Evolutionary conservation across 1,139 yeast species (phyloP), one percentile per base, ranked within the genome.

Genomic region (Debaryomyces sp.): DNA sequence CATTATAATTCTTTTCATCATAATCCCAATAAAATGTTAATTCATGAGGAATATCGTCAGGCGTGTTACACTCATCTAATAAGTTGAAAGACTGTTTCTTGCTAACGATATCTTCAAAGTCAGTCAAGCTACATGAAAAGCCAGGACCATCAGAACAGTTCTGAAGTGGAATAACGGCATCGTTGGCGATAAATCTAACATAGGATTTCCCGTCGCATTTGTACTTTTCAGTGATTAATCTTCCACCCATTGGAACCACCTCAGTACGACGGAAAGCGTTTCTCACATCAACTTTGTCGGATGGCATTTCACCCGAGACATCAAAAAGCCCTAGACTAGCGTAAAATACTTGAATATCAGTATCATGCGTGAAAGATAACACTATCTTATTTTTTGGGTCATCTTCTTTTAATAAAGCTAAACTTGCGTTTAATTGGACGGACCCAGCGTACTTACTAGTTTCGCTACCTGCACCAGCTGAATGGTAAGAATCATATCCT

Each of bases 211-310:
- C 68, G 13, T 60, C 63, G 57, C 82, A 78, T 18, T 59, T 59
- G 53, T 77, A 67, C 54, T 78, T 71, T 58, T 82, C 87, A 34
- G 80, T 65, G 30, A 77, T 64, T 21, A 81, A 60, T 47, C 82
- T 70, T 1, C 80, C 81, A 26, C 85, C 85, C 81, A 79, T 80
- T 21, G 87, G 87, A 9, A 75, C 72, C 43, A 80, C 61, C 47
- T 78, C 79, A 3, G 77, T 71, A 41, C 75, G 72, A 46, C 68
- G 73, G 67, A 80, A 81, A 41, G 71, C 67, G 46, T 75, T 66
- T 49, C 69, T 66, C 54, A 76, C 73, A 34, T 68, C 67, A 45
- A 72, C 64, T 46, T 67, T 64, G 18, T 63, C 60, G 6, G 59
- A 60, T 3, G 74, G 73, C 55, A 51, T 76, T 56, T 67, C 65